Percentiles rank a stretch among this genome's conserved stretches.
Conservation (phyloP, 2,329 filamentous ascomycete species). For the Gaeumannomyces sp. region DNA sequence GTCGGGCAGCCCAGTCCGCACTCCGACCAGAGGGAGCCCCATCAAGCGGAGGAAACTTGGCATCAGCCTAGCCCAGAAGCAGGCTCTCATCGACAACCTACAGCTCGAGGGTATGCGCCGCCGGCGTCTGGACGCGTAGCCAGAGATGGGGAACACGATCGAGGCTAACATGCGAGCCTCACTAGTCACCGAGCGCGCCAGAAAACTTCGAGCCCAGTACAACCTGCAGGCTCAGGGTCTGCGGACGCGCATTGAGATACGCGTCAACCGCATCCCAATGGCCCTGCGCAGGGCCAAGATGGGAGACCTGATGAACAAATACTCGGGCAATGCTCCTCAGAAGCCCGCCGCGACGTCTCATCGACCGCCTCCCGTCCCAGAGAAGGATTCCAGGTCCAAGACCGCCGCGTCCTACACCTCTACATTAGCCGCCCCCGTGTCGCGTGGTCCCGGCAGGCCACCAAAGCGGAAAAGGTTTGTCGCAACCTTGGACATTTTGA, state of each 20-base stretch:
- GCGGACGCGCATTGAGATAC: conserved; percentile 80
- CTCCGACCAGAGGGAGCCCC: conserved; percentile 37
- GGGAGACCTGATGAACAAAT: conserved; percentile 62
- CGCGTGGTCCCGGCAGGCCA: conserved; percentile 21
- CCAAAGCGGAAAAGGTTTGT: conserved; percentile 48
- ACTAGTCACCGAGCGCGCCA: conserved; percentile 77
- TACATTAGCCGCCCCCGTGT: conserved; percentile 6
- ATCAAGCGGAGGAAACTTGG: conserved; percentile 55
- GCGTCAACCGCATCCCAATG: conserved; percentile 85
- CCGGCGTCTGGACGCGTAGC: background rate
- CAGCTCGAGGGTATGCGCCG: conserved; percentile 71
- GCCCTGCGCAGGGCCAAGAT: conserved; percentile 74
- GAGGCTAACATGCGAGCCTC: background rate
- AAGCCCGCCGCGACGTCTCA: conserved; percentile 20
- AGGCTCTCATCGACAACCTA: conserved; percentile 80
- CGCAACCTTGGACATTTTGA: conserved; percentile 9
- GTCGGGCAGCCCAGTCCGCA: conserved; percentile 29
- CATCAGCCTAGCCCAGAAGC: conserved; percentile 69
- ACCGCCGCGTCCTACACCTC: conserved; percentile 11
- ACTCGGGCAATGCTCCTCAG: conserved; percentile 25
- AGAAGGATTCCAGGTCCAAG: conserved; percentile 34
- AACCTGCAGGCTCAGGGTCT: conserved; percentile 81
- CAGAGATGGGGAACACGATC: background rate
- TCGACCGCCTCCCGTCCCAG: conserved; percentile 40
- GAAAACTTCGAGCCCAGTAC: conserved; percentile 84